Evolutionary conservation across 805 yeast species (phyloP).

Genomic region (Vanderwaltozyma polyspora): DNA sequence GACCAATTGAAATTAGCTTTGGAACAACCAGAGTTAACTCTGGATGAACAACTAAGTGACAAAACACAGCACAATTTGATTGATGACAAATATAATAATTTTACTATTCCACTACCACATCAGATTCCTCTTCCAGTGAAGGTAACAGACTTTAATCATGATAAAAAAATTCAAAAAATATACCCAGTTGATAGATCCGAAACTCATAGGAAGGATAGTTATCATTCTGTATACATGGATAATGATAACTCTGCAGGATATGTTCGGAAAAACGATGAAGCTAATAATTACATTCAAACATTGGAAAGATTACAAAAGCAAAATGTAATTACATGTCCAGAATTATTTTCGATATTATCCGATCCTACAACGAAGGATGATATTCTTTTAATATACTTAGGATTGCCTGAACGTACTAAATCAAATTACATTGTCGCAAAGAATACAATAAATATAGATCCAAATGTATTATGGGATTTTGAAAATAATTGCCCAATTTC

Average conservation of each 20-base stretch:
- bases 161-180: constrained; percentile 1
- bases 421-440: constrained; percentile 30
- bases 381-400: constrained; percentile 31
- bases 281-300: constrained; percentile 13
- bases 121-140: too few relatives aligned
- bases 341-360: constrained; percentile 34
- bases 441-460: constrained; percentile 32
- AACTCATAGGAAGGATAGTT: constrained; percentile 30
- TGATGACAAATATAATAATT: not conserved
- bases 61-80: not conserved
- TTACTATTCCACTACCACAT: constrained; percentile 1
- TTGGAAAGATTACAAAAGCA: constrained; percentile 32
- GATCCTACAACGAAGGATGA: constrained; percentile 35
- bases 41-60: not conserved
- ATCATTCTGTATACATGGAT: constrained; percentile 31
- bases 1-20: constrained; percentile 29
- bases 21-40: constrained; percentile 1
- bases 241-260: constrained; percentile 15
- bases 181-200: constrained; percentile 10
- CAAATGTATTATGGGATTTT: constrained; percentile 23
- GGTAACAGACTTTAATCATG: constrained; percentile 2
- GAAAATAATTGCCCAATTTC: constrained; percentile 23
- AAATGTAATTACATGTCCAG: constrained; percentile 37
- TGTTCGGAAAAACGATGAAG: constrained; percentile 8
- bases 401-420: constrained; percentile 26